Evolutionary conservation across 495 filamentous ascomycete genomes (phyloP).

Genomic region (Talaromyces ruber): DNA sequence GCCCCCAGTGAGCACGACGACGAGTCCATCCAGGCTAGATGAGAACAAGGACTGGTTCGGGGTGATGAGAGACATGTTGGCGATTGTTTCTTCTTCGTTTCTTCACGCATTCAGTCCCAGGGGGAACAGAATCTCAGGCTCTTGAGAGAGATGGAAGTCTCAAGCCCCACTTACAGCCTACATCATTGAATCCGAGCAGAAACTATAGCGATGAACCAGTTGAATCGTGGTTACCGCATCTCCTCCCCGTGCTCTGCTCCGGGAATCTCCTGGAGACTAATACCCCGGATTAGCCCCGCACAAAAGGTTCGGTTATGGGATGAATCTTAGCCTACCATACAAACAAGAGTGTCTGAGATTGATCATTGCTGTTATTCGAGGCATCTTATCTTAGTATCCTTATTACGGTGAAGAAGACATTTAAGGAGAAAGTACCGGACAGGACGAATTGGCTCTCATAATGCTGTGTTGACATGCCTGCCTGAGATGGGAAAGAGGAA

Average conservation of each 20-base stretch:
- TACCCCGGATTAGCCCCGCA: neutral
- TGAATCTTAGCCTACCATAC: too few relatives aligned
- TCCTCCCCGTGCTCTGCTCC: neutral
- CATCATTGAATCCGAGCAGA: neutral
- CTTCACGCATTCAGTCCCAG: neutral
- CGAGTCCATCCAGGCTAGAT: conserved; percentile 17
- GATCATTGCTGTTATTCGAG: neutral
- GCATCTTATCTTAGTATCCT: neutral
- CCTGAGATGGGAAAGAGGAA: too few relatives aligned
- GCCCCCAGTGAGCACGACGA: conserved; percentile 28
- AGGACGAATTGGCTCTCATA: too few relatives aligned
- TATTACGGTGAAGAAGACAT: too few relatives aligned
- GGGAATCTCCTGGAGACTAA: neutral
- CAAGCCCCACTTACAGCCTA: neutral
- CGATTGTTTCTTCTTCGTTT: neutral
- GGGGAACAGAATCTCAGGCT: neutral
- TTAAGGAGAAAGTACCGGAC: too few relatives aligned
- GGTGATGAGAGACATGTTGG: neutral
- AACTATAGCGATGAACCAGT: neutral
- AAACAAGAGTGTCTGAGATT: too few relatives aligned
- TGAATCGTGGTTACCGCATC: neutral
- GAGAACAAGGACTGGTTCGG: neutral
- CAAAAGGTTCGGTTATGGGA: neutral
- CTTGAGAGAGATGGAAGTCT: too few relatives aligned
- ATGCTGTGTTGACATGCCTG: too few relatives aligned